Base-by-base conservation (phyloP, 164 flowering plant species). In the Houttuynia cordata region DNA sequence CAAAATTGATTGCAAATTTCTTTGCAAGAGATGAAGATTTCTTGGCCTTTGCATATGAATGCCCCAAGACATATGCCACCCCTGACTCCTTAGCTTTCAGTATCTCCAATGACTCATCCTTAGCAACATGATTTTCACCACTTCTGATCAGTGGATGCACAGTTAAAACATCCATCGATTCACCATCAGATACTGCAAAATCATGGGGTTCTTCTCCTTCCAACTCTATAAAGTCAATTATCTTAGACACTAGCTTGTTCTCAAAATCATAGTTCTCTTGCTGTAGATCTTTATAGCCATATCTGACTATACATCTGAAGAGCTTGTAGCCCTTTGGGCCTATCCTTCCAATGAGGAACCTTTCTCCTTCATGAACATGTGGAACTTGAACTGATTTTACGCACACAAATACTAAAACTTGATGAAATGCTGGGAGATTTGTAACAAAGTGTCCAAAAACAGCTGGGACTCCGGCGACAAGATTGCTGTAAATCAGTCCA, bases 341-440 rank as follows among this genome's bases (percentile, higher is more conserved):
- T 0, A 84, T 79, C 66, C 87, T 66, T 30, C 76, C 66, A 1
- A 84, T 58, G 8, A 81, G 75, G 50, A 80, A 67, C 49, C 86
- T 66, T 50, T 87, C 86, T 4, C 50, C 53, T 54, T 72, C 78
- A 14, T 56, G 39, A 22, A 84, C 77, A 57, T 70, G n/a, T 17
- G 88, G 88, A 62, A 84, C 84, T 63, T 75, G 85, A 60, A 84
- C 79, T 53, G 80, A 77, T 68, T 84, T 83, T 18, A 84, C 56
- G 24, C 81, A 81, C 8, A 87, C 84, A 58, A 87, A 80, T 34
- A 87, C 78, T 5, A 87, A 69, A 24, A 83, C 83, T 53, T 76
- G 84, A 67, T 87, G 88, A 59, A 87, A 81, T 42, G 90, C 86
- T 10, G 90, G 94, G 64, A 84, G 64, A 64, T 83, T 83, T 4